Percentiles rank a stretch among this genome's conserved stretches.
Evolutionary conservation across 2,329 filamentous ascomycete species (phyloP).

Genomic region (Exserohilum rostratum): DNA sequence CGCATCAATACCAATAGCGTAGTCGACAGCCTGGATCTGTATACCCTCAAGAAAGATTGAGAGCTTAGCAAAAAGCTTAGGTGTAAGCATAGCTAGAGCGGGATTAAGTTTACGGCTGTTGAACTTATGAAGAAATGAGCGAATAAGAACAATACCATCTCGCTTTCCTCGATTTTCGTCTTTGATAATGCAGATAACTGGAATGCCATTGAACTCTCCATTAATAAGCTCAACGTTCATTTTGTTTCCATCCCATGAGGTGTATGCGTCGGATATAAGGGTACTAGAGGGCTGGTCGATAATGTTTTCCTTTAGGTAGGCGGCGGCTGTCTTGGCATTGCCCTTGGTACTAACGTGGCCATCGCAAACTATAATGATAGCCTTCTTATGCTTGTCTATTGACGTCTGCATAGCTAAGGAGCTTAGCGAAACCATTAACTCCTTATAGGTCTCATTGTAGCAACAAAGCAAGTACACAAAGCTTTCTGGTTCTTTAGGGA

Average conservation of each 20-base stretch:
- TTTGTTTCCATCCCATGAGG: slow-evolving; percentile 1
- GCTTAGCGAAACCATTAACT: slow-evolving; percentile 6
- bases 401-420: slow-evolving; percentile 8
- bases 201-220: slow-evolving; percentile 6
- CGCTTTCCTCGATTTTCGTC: slow-evolving; percentile 12
- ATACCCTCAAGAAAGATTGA: not conserved
- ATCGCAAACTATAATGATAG: slow-evolving; percentile 8
- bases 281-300: slow-evolving; percentile 1
- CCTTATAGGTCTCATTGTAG: slow-evolving; percentile 8
- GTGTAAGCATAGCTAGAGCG: slow-evolving; percentile 1
- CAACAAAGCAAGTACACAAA: slow-evolving; percentile 8
- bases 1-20: slow-evolving; percentile 6
- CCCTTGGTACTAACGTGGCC: slow-evolving; percentile 8
- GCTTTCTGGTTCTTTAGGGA: not conserved
- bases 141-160: slow-evolving; percentile 7
- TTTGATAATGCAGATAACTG: slow-evolving; percentile 9
- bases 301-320: slow-evolving; percentile 7
- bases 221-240: slow-evolving; percentile 7
- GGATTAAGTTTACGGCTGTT: slow-evolving; percentile 1
- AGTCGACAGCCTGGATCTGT: slow-evolving; percentile 2
- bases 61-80: slow-evolving; percentile 1
- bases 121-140: slow-evolving; percentile 8
- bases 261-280: not conserved
- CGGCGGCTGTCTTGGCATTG: slow-evolving; percentile 6
- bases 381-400: slow-evolving; percentile 5